Evolutionary conservation across 2,329 filamentous ascomycete genomes (phyloP), one percentile per base, ranked within the genome.

Genomic region (Penicillium digitatum): DNA sequence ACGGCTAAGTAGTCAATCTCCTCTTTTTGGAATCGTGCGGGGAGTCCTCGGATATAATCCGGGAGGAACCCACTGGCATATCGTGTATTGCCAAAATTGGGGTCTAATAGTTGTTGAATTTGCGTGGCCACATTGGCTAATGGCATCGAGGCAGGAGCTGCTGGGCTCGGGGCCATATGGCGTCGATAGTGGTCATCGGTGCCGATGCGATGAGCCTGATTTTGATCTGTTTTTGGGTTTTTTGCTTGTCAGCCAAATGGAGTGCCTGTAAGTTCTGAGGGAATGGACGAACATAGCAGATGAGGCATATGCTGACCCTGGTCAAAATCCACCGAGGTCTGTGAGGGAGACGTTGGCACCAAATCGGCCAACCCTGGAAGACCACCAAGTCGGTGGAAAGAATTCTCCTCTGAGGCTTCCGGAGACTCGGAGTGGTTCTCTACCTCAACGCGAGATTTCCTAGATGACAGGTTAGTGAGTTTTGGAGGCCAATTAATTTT

Each of bases 1-100:
- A 86, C 83, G 58, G 87, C 82, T 54, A 96, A 81, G 72, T 94
- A 96, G 54, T 86, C 82, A 57, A 95, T 83, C 75, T 96, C 92
- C 63, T 95, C 90, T 14, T 83, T 79, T 6, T 87, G 85, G 63
- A 96, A 87, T 67, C 87, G 87, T 40, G 82, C 74, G 0, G 91
- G 90, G 7, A 96, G 79, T 24, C 90, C 87, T 66, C 89, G 89
- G 67, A 96, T 85, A 68, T 90, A 96, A 54, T 85, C 71, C 7
- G 83, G 83, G 31, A 86, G 78, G 32, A 79, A 73, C 43, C 77
- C 72, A 68, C 71, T 62, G 63, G 62, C 20, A 10, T 37, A 79
- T 78, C 55, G 78, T 73, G 60, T 77, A 74, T 59, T 82, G 74
- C 59, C 81, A 75, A 60, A 81, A 60, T 68, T 75, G 66, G 67